phyloP scores from a whole-genome alignment of 2,329 filamentous ascomycete genomes.

The Myriosclerotinia scirpicola region DNA sequence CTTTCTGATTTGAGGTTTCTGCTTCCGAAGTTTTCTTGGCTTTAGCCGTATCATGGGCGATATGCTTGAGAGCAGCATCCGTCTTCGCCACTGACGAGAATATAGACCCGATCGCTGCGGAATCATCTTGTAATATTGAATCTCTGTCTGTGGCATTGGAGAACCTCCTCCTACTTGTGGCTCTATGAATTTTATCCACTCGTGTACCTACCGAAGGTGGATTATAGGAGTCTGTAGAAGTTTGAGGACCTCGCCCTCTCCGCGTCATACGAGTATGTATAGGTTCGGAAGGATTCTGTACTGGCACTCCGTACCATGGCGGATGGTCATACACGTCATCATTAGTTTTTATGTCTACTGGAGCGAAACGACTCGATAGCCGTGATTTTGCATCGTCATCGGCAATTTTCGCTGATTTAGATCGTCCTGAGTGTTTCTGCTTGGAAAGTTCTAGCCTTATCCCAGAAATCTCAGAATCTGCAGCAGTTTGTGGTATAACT shows the following conservation, averaged over 20 bases:
- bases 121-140: not conserved
- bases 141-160: not conserved
- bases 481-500: too few species aligned
- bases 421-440: too few species aligned
- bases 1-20: not conserved
- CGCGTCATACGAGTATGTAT: not conserved
- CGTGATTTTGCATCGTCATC: too few species aligned
- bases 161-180: not conserved
- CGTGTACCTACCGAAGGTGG: not conserved
- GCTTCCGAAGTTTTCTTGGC: not conserved
- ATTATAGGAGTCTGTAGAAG: not conserved
- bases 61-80: not conserved
- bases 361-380: too few species aligned
- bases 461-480: too few species aligned
- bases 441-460: too few species aligned
- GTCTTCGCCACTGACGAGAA: not conserved
- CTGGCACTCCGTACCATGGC: too few species aligned
- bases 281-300: too few species aligned
- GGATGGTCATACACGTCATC: too few species aligned
- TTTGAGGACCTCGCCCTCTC: not conserved
- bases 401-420: too few species aligned
- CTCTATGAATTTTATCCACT: not conserved
- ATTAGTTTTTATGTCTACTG: too few species aligned
- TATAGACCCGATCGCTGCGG: not conserved
- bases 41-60: not conserved